These are phyloP conservation scores for Seiridium unicorne DNA, from an alignment of 2,329 filamentous ascomycete genomes.

Conservation along the genomic window DNA sequence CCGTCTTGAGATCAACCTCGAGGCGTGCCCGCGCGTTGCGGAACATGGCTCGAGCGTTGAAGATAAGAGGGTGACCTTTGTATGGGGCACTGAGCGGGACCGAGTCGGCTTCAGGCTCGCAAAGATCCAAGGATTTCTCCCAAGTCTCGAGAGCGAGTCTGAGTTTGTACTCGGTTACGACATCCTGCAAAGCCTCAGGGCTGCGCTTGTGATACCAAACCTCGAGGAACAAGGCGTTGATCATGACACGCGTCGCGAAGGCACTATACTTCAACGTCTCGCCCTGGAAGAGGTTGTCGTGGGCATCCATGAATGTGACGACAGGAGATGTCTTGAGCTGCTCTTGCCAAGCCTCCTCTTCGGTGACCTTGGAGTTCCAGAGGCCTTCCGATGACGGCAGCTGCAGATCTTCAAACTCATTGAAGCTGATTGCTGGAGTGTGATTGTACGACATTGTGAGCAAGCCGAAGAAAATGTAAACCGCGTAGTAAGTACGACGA, in stretches of 20 bases:
- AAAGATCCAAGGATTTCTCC: slow-evolving; percentile 93
- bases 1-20: slow-evolving; percentile 91
- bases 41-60: slow-evolving; percentile 97
- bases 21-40: slow-evolving; percentile 89
- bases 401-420: slow-evolving; percentile 92
- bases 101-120: slow-evolving; percentile 84
- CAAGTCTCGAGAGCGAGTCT: slow-evolving; percentile 95
- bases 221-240: slow-evolving; percentile 96
- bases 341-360: slow-evolving; percentile 83
- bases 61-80: slow-evolving; percentile 92
- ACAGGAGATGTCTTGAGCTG: slow-evolving; percentile 68
- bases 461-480: slow-evolving; percentile 98
- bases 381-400: slow-evolving; percentile 90
- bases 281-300: slow-evolving; percentile 93
- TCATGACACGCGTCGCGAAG: slow-evolving; percentile 96
- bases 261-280: slow-evolving; percentile 90
- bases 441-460: slow-evolving; percentile 96
- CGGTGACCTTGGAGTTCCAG: slow-evolving; percentile 81
- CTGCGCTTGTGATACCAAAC: slow-evolving; percentile 99
- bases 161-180: slow-evolving; percentile 97
- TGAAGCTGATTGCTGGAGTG: slow-evolving; percentile 96
- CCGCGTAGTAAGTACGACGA: slow-evolving; percentile 93
- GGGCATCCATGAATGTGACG: slow-evolving; percentile 88
- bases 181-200: slow-evolving; percentile 94
- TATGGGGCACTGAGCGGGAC: slow-evolving; percentile 92